Evolutionary conservation across 1,139 yeast species (phyloP).

Genomic region (Yamadazyma spencermartinsiae): DNA sequence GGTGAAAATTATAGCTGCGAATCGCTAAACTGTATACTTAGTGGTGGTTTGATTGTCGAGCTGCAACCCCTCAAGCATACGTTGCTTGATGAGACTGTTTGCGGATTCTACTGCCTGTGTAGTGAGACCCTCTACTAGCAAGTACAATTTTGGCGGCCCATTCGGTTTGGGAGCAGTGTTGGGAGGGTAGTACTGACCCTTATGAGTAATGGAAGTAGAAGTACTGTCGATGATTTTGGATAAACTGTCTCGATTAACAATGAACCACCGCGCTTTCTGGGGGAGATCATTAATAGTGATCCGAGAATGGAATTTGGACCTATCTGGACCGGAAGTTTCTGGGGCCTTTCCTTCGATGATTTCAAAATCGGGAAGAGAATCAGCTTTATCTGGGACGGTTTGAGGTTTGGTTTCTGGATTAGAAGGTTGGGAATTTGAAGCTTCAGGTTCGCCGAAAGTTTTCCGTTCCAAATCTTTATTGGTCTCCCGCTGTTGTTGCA

Average conservation of each 20-base stretch:
- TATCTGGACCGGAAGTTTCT: conserved; percentile 65
- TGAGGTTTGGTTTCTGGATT: conserved; percentile 2
- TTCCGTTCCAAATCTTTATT: conserved; percentile 51
- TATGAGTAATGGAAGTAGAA: conserved; percentile 76
- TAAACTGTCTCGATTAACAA: conserved; percentile 68
- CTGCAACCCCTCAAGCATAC: conserved; percentile 62
- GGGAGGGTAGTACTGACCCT: conserved; percentile 75
- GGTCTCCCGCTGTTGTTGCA: conserved; percentile 68
- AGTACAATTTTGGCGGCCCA: conserved; percentile 68
- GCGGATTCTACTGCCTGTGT: conserved; percentile 67
- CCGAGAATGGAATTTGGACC: conserved; percentile 66
- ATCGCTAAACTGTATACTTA: conserved; percentile 35
- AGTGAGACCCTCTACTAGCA: conserved; percentile 76
- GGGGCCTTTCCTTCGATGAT: conserved; percentile 57
- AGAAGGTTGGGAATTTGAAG: background rate
- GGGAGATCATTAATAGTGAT: conserved; percentile 85
- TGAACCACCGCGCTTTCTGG: conserved; percentile 79
- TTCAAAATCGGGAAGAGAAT: conserved; percentile 42
- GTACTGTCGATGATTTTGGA: conserved; percentile 69
- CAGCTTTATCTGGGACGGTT: conserved; percentile 7
- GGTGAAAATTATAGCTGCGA: no score
- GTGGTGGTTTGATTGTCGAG: conserved; percentile 41
- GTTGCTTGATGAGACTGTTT: conserved; percentile 58
- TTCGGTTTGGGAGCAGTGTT: conserved; percentile 37
- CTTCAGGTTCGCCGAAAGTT: conserved; percentile 20